phyloP scores from a whole-genome alignment of 768 basidiomycete species.

The Kwoniella bestiolae region DNA sequence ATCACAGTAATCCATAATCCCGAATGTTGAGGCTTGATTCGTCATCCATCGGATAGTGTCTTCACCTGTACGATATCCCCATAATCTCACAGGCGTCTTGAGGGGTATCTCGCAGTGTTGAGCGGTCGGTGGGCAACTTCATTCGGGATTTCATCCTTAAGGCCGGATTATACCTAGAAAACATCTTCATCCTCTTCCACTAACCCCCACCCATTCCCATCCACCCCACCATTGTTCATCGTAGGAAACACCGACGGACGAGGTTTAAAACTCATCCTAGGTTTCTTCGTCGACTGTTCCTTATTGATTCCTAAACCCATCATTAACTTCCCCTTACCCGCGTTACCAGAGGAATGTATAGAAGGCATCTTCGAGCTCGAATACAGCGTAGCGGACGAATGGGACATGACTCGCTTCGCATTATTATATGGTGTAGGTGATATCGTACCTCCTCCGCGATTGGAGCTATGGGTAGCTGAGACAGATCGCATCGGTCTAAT shows the following conservation, averaged over 20 bases:
- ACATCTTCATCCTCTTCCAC: slow-evolving; percentile 30
- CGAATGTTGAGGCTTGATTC: no score
- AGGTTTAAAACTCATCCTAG: slow-evolving; percentile 27
- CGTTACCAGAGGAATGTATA: not conserved
- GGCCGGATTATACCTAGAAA: slow-evolving; percentile 22
- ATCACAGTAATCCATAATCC: no score
- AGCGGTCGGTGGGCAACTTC: no score
- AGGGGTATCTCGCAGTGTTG: no score
- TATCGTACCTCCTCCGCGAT: not conserved
- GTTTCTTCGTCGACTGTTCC: slow-evolving; percentile 10
- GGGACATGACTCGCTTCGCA: slow-evolving; percentile 13
- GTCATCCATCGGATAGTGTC: no score
- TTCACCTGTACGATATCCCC: no score
- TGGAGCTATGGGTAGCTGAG: not conserved
- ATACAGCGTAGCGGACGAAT: slow-evolving; percentile 6
- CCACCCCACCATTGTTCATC: slow-evolving; percentile 4
- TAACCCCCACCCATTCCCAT: slow-evolving; percentile 12
- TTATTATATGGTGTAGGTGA: slow-evolving; percentile 10
- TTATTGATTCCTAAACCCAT: slow-evolving; percentile 1
- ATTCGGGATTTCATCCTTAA: no score
- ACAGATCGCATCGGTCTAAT: slow-evolving; percentile 7
- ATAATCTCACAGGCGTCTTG: no score
- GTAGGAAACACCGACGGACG: slow-evolving; percentile 14
- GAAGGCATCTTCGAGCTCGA: slow-evolving; percentile 9
- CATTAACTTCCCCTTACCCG: slow-evolving; percentile 7